Base-by-base conservation (phyloP, 768 basidiomycete species). In the Leccinum pellstonianum region DNA sequence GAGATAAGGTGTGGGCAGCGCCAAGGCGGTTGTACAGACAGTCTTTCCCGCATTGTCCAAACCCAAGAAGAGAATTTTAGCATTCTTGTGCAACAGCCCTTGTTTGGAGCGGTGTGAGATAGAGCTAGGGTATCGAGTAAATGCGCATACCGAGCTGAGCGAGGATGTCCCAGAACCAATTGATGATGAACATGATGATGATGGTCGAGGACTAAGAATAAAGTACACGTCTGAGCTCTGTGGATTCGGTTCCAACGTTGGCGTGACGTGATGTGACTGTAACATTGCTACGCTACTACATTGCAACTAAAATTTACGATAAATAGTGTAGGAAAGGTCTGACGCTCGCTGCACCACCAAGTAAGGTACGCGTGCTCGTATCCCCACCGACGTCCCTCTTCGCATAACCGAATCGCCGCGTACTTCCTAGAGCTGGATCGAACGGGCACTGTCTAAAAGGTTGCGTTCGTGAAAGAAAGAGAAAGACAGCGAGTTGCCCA, bases 11-110 rank as follows among this genome's bases (percentile, higher is more conserved):
- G 47, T 31, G 35, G 12, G 33, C 27, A n/a, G 57, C 31, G 41
- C 5, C 38, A 10, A n/a, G 59, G 59, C 21, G 61, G 29, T 1
- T 21, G 1, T 14, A 69, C 89, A 60, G 63, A 97, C 96, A 61
- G 97, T 98, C 84, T 98, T 99, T 72, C 97, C 96, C 55, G 97
- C 97, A 80, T 98, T 99, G 75, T 98, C 96, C 57, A 98, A 85
- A 63, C 97, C 97, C 55, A 99, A 85, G 87, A 99, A 99, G 64
- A 99, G 85, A 73, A 99, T 97, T 85, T 98, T 99, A 65, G 97
- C 97, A 73, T 97, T 98, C 90, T 99, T 97, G 82, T 95, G 91
- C 78, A 89, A 70, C 68, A 96, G 82, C 65, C 94, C 94, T 95
- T 63, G 46, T 37, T 17, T 55, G 43, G 35, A 27, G 41, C 47